These are phyloP conservation scores for Akanthomyces uredinophilus DNA, from an alignment of 2,329 filamentous ascomycete species.

Conservation along the genomic window DNA sequence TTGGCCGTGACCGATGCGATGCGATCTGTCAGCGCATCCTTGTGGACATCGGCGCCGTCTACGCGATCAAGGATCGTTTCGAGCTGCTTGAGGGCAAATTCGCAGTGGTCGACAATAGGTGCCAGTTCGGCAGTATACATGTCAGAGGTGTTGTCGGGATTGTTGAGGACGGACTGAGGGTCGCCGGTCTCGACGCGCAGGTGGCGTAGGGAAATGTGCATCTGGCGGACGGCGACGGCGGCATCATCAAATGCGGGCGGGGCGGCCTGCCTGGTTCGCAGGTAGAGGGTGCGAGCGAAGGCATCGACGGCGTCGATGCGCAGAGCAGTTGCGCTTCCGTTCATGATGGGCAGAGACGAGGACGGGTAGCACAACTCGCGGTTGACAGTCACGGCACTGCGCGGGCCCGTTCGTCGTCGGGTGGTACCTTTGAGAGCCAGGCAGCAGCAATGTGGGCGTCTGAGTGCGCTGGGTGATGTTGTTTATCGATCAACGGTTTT, in stretches of 20 bases:
- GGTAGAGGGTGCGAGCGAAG: slow-evolving; percentile 51
- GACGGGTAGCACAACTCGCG: too few species aligned
- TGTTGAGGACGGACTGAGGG: slow-evolving; percentile 50
- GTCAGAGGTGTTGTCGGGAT: slow-evolving; percentile 29
- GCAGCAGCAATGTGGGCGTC: background rate
- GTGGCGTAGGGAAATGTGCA: slow-evolving; percentile 53
- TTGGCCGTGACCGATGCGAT: slow-evolving; percentile 40
- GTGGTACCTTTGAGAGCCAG: background rate
- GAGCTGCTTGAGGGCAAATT: slow-evolving; percentile 50
- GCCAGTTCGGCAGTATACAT: slow-evolving; percentile 46
- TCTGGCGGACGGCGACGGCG: slow-evolving; percentile 43
- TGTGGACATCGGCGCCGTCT: slow-evolving; percentile 26
- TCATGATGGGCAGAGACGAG: background rate
- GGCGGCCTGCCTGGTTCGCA: slow-evolving; percentile 42
- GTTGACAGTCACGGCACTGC: background rate
- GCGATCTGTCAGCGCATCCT: slow-evolving; percentile 31
- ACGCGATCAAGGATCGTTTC: slow-evolving; percentile 48
- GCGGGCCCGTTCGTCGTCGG: background rate
- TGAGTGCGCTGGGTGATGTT: background rate
- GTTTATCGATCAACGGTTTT: background rate
- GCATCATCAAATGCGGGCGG: slow-evolving; percentile 46
- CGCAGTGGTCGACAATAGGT: slow-evolving; percentile 50
- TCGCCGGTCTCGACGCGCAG: slow-evolving; percentile 54
- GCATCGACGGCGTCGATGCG: slow-evolving; percentile 52
- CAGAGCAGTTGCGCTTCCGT: slow-evolving; percentile 25